These are phyloP conservation scores for Pleurotus eryngii DNA, from an alignment of 768 basidiomycete genomes.

Conservation along the genomic window DNA sequence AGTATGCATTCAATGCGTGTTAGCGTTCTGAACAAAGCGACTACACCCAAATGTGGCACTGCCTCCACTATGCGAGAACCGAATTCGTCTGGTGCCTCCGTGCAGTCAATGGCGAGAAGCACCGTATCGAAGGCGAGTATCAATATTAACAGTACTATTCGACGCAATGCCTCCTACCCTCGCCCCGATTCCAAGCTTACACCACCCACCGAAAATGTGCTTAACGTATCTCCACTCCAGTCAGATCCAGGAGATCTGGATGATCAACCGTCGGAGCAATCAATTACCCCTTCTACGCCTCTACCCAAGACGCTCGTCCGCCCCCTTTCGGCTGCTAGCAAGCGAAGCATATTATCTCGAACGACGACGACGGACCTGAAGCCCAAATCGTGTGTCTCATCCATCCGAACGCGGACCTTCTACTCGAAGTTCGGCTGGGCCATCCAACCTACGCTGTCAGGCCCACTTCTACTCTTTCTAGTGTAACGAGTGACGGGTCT, in stretches of 20 bases:
- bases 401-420: slow-evolving; percentile 28
- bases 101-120: slow-evolving; percentile 45
- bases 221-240: slow-evolving; percentile 14
- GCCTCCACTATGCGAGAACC: slow-evolving; percentile 12
- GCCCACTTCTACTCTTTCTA: slow-evolving; percentile 14
- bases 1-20: slow-evolving; percentile 41
- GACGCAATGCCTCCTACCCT: slow-evolving; percentile 13
- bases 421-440: slow-evolving; percentile 14
- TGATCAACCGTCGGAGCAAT: not conserved
- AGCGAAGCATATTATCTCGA: slow-evolving; percentile 2
- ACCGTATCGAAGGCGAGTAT: slow-evolving; percentile 22
- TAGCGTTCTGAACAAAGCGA: slow-evolving; percentile 32
- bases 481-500: slow-evolving; percentile 32
- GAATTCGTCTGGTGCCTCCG: slow-evolving; percentile 32
- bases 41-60: slow-evolving; percentile 18
- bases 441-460: slow-evolving; percentile 11
- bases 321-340: not conserved
- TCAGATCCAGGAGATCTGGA: slow-evolving; percentile 18
- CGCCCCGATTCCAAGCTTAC: slow-evolving; percentile 75
- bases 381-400: slow-evolving; percentile 30
- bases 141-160: not conserved
- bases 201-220: slow-evolving; percentile 31
- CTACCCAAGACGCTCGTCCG: slow-evolving; percentile 8
- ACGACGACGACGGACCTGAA: slow-evolving; percentile 10
- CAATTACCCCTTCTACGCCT: slow-evolving; percentile 7